Evolutionary conservation across 179 eudicot genomes (phyloP).

Genomic region (Dionaea muscipula): DNA sequence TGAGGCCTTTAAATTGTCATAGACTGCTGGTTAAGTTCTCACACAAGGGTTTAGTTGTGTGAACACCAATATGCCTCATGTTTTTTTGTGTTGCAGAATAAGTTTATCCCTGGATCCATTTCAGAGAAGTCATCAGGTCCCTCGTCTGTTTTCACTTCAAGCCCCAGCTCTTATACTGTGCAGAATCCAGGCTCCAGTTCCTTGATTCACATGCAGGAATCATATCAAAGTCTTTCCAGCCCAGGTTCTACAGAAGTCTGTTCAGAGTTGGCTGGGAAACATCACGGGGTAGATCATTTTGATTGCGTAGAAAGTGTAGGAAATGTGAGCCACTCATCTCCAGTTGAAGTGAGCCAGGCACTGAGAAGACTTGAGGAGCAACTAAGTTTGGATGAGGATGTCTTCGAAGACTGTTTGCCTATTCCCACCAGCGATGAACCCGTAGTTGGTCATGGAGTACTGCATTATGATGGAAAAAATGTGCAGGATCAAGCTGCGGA

Average conservation of each 20-base stretch:
- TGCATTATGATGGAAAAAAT: conserved; percentile 3
- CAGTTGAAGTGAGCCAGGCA: conserved; percentile 41
- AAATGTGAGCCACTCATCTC: conserved; percentile 22
- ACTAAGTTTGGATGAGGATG: conserved; percentile 70
- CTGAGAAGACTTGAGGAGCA: conserved; percentile 56
- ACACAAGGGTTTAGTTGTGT: too few relatives aligned
- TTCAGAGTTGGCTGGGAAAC: conserved; percentile 31
- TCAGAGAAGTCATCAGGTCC: conserved; percentile 40
- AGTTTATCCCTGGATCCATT: too few relatives aligned
- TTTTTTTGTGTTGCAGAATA: too few relatives aligned
- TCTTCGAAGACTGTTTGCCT: conserved; percentile 23
- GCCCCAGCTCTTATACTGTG: conserved; percentile 31
- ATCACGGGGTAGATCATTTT: conserved; percentile 20
- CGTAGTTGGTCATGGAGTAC: conserved; percentile 23
- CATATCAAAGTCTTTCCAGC: conserved; percentile 37
- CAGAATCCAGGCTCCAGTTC: conserved; percentile 38
- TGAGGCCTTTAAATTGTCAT: too few relatives aligned
- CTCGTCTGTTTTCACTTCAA: conserved; percentile 36
- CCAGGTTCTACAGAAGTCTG: conserved; percentile 57
- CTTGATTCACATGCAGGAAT: conserved; percentile 27
- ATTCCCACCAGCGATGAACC: conserved; percentile 25
- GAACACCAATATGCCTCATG: too few relatives aligned
- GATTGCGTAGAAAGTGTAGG: conserved; percentile 18
- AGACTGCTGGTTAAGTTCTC: too few relatives aligned
- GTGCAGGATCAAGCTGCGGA: not conserved